phyloP scores from a whole-genome alignment of 805 yeast species.

The Scheffersomyces coipomensis region DNA sequence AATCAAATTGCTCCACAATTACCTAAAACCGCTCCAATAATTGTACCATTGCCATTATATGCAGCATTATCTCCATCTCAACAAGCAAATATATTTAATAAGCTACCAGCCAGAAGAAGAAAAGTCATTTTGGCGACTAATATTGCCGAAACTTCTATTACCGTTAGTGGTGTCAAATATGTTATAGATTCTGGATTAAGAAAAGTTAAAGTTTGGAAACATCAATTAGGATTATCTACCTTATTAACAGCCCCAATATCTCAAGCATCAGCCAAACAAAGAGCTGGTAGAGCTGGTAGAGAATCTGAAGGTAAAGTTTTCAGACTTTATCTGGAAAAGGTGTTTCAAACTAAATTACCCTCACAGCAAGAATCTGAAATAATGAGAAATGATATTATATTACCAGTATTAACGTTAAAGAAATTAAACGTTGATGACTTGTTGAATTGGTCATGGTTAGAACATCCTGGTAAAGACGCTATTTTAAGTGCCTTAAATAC shows the following conservation, averaged over 20 bases:
- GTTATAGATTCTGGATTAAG: constrained; percentile 92
- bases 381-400: constrained; percentile 77
- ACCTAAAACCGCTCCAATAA: constrained; percentile 71
- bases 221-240: constrained; percentile 88
- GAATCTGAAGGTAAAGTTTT: constrained; percentile 86
- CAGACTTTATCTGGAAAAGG: constrained; percentile 75
- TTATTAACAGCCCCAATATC: constrained; percentile 90
- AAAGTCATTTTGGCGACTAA: constrained; percentile 91
- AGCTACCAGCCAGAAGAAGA: constrained; percentile 62
- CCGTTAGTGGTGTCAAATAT: constrained; percentile 90
- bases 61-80: constrained; percentile 89
- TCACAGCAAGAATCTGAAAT: constrained; percentile 93
- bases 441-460: constrained; percentile 88
- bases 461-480: constrained; percentile 80
- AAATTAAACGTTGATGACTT: constrained; percentile 81
- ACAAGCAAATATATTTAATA: constrained; percentile 77
- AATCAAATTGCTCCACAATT: constrained; percentile 60
- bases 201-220: constrained; percentile 94
- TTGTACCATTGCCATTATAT: constrained; percentile 81
- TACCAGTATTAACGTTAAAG: constrained; percentile 82
- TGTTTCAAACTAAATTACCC: constrained; percentile 56
- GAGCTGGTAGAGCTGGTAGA: constrained; percentile 99
- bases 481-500: constrained; percentile 75
- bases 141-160: constrained; percentile 96
- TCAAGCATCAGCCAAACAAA: constrained; percentile 89